These are phyloP conservation scores for Fraxinus floribunda DNA, from an alignment of 305 asterid genomes.

Conservation along the genomic window DNA sequence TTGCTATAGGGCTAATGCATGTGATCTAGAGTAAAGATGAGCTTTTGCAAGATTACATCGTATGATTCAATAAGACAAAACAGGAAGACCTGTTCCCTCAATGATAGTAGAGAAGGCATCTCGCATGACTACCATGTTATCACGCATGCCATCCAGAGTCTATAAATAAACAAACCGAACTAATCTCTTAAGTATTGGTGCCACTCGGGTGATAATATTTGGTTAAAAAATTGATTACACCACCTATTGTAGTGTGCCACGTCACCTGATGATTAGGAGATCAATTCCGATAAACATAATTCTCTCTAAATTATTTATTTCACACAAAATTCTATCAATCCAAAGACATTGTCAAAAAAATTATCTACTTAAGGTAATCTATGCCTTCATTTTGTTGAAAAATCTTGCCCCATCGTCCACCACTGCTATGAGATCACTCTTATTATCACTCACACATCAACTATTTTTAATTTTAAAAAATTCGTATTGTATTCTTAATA, in stretches of 20 bases:
- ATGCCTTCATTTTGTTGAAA: background rate
- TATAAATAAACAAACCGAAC: background rate
- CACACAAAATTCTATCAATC: background rate
- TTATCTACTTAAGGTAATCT: background rate
- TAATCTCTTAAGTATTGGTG: background rate
- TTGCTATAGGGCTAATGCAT: background rate
- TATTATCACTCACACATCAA: background rate
- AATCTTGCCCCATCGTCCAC: background rate
- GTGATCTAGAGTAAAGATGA: background rate
- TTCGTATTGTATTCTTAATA: background rate
- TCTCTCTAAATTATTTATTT: background rate
- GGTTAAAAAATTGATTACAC: background rate
- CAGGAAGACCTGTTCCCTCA: too few species aligned
- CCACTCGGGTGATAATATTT: background rate
- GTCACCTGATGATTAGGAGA: background rate
- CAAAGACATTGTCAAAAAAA: background rate
- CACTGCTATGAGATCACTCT: background rate
- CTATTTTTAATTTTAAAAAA: background rate
- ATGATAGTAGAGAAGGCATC: background rate
- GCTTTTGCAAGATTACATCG: background rate
- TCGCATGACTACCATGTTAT: background rate
- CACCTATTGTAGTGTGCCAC: background rate
- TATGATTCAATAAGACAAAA: background rate
- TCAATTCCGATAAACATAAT: background rate
- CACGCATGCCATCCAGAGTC: background rate